Percentiles rank a stretch among this genome's conserved stretches.
Conservation (phyloP, 2,329 filamentous ascomycete genomes). For the Botrytis elliptica region DNA sequence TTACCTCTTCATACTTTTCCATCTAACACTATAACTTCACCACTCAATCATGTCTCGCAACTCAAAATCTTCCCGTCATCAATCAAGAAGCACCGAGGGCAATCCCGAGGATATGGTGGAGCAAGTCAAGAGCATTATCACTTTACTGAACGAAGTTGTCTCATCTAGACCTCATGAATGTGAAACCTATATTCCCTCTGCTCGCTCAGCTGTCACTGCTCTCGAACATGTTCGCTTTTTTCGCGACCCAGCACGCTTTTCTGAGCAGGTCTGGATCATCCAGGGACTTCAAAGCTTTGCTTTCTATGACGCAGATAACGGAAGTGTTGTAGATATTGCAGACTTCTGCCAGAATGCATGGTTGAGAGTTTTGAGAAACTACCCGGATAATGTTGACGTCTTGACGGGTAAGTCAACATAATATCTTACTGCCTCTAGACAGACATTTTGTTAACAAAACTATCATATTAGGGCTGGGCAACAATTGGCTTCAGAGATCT, state of each 20-base stretch:
- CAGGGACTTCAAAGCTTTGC: conserved; percentile 49
- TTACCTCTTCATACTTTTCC: background rate
- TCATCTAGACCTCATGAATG: conserved; percentile 34
- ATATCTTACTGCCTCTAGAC: background rate
- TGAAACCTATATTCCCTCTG: conserved; percentile 41
- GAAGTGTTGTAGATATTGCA: conserved; percentile 46
- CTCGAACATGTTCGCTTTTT: conserved; percentile 44
- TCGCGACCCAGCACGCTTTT: conserved; percentile 38
- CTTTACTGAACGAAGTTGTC: conserved; percentile 33
- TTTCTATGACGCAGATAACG: conserved; percentile 49
- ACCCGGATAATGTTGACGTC: conserved; percentile 45
- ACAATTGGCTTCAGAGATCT: conserved; percentile 52
- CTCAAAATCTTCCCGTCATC: conserved; percentile 32
- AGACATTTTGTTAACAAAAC: background rate
- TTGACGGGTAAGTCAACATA: conserved; percentile 42
- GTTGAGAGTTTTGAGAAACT: conserved; percentile 46
- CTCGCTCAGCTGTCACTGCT: conserved; percentile 42
- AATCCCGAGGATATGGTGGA: conserved; percentile 32
- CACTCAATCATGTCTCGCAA: conserved; percentile 26
- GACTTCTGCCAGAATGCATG: conserved; percentile 51
- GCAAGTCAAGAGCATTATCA: conserved; percentile 35
- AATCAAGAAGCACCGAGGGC: conserved; percentile 25
- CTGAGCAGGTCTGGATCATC: conserved; percentile 45
- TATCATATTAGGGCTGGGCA: conserved; percentile 45
- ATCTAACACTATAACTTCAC: background rate